Percentiles rank a stretch among this genome's conserved stretches.
Evolutionary conservation across 2,329 filamentous ascomycete species (phyloP).

Genomic region (Diaporthe longicolla): DNA sequence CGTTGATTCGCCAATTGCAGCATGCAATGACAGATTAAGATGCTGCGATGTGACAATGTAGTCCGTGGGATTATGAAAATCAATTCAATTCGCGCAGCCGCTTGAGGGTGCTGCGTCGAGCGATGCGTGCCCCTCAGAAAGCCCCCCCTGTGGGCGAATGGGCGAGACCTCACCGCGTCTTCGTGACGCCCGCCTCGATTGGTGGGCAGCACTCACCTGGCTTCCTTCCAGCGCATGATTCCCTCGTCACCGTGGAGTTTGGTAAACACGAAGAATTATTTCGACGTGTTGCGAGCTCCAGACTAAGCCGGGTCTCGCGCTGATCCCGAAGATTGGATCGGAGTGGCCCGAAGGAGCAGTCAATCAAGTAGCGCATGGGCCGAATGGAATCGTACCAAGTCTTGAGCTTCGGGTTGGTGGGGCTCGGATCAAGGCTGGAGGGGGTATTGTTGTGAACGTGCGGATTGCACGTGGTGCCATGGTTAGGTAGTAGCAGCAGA

Average conservation of each 20-base stretch:
- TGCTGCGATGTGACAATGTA: constrained; percentile 25
- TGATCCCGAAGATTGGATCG: constrained; percentile 16
- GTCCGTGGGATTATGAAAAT: constrained; percentile 17
- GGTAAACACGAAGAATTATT: not conserved
- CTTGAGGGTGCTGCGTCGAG: not conserved
- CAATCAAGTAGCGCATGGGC: constrained; percentile 3
- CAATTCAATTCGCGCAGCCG: not conserved
- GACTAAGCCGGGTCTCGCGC: constrained; percentile 1
- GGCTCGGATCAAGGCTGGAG: constrained; percentile 27
- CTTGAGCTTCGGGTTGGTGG: constrained; percentile 28
- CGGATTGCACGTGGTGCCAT: constrained; percentile 26
- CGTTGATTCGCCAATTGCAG: constrained; percentile 30
- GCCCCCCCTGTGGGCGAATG: not conserved
- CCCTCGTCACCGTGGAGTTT: constrained; percentile 26
- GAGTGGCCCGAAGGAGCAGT: constrained; percentile 2
- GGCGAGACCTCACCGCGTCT: constrained; percentile 11
- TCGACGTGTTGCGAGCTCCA: constrained; percentile 5
- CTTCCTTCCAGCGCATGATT: not conserved
- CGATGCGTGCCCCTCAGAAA: not conserved
- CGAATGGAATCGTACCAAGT: not conserved
- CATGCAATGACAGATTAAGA: constrained; percentile 22
- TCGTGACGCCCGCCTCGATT: not conserved
- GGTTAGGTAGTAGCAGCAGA: constrained; percentile 9
- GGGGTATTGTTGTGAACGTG: not conserved
- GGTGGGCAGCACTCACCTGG: not conserved